A percentile compares a stretch with the other conserved stretches of the same genome.
Evolutionary conservation across 1,139 yeast genomes (phyloP).

Genomic region (Candida sp.): DNA sequence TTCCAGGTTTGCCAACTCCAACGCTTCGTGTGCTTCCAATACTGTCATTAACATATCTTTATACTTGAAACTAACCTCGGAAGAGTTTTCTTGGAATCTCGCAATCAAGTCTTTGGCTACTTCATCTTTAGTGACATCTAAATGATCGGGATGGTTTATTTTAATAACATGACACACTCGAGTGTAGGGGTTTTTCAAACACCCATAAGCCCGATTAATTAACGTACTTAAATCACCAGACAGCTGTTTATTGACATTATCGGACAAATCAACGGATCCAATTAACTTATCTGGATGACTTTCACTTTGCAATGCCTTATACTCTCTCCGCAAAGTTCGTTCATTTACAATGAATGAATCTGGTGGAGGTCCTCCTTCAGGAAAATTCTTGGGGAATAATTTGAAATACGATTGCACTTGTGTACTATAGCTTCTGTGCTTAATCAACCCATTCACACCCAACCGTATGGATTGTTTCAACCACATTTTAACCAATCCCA

Average conservation of each 20-base stretch:
- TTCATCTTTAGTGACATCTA: slow-evolving; percentile 40
- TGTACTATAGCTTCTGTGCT: background rate
- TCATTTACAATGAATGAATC: slow-evolving; percentile 59
- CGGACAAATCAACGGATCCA: slow-evolving; percentile 14
- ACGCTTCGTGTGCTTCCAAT: slow-evolving; percentile 74
- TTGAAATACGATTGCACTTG: slow-evolving; percentile 39
- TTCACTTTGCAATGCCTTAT: slow-evolving; percentile 63
- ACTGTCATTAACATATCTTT: slow-evolving; percentile 68
- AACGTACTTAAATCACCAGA: slow-evolving; percentile 38
- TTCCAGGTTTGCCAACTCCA: slow-evolving; percentile 60
- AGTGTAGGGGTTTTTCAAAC: slow-evolving; percentile 64
- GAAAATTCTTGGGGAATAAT: slow-evolving; percentile 75
- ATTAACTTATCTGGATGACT: slow-evolving; percentile 75
- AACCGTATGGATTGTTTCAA: background rate
- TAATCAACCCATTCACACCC: background rate
- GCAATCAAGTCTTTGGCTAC: slow-evolving; percentile 34
- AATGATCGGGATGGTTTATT: slow-evolving; percentile 32
- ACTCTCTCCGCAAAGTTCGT: slow-evolving; percentile 65
- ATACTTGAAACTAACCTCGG: slow-evolving; percentile 35
- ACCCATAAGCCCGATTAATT: slow-evolving; percentile 73
- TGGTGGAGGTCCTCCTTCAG: slow-evolving; percentile 63
- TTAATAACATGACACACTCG: slow-evolving; percentile 46
- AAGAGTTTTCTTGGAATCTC: slow-evolving; percentile 26
- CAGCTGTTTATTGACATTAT: slow-evolving; percentile 12
- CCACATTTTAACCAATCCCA: background rate